phyloP scores from a whole-genome alignment of 345 rosid genomes.

The Dipteronia dyeriana region DNA sequence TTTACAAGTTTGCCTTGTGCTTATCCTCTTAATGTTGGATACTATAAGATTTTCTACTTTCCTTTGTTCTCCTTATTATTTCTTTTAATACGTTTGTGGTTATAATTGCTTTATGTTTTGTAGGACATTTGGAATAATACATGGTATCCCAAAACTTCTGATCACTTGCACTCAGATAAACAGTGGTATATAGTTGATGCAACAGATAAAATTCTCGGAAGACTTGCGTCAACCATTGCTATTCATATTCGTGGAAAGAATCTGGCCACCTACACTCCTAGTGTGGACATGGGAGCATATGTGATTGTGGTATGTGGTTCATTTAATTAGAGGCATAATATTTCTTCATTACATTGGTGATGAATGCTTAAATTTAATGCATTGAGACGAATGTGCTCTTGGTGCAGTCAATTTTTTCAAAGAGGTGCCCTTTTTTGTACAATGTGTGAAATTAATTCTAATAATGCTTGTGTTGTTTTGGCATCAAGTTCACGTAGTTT shows the following conservation, averaged over 20 bases:
- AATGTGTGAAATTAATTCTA: background rate
- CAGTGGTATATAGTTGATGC: conserved; percentile 94
- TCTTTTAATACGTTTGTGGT: background rate
- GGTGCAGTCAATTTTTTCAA: background rate
- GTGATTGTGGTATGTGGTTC: conserved; percentile 85
- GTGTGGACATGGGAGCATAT: conserved; percentile 98
- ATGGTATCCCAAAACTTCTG: conserved; percentile 93
- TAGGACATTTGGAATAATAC: conserved; percentile 97
- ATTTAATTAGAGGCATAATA: background rate
- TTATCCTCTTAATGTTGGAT: background rate
- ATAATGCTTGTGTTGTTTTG: background rate
- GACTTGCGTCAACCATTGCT: conserved; percentile 90
- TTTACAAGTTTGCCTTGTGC: no score
- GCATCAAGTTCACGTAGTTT: background rate
- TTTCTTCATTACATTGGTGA: background rate
- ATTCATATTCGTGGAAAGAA: conserved; percentile 90
- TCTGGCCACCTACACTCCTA: conserved; percentile 86
- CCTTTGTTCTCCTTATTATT: no score
- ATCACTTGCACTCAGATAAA: conserved; percentile 84
- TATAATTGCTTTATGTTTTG: conserved; percentile 9
- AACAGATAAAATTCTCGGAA: conserved; percentile 82
- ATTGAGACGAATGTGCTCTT: background rate
- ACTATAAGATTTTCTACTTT: background rate
- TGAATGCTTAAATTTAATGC: background rate
- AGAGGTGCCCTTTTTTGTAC: background rate